A percentile compares a stretch with the other conserved stretches of the same genome.
Conservation (phyloP, 805 yeast genomes). For the Limtongia smithiae region DNA sequence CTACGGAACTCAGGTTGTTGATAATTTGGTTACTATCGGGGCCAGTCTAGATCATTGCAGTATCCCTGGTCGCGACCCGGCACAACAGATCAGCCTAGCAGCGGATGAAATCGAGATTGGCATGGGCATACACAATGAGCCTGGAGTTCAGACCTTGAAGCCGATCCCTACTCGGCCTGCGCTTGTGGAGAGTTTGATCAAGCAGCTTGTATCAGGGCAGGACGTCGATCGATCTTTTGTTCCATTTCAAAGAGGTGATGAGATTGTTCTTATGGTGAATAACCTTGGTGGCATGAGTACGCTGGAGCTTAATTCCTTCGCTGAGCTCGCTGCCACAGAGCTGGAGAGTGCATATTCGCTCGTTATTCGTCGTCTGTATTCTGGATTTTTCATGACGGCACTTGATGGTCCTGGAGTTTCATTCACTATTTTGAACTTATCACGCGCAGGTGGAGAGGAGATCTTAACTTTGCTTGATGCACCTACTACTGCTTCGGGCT, state of each 20-base stretch:
- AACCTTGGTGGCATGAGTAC: slow-evolving; percentile 87
- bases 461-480: slow-evolving; percentile 5
- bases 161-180: slow-evolving; percentile 70
- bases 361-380: too few species aligned
- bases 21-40: slow-evolving; percentile 76
- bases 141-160: slow-evolving; percentile 64
- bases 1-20: slow-evolving; percentile 58
- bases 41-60: slow-evolving; percentile 85
- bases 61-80: slow-evolving; percentile 66
- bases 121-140: slow-evolving; percentile 94
- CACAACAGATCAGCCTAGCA: slow-evolving; percentile 43
- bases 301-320: slow-evolving; percentile 59
- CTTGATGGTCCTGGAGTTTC: slow-evolving; percentile 7
- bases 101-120: slow-evolving; percentile 78
- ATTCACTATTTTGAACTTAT: not conserved
- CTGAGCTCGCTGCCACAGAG: slow-evolving; percentile 42
- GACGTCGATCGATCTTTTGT: slow-evolving; percentile 83
- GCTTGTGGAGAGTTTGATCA: slow-evolving; percentile 54
- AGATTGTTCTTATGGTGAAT: slow-evolving; percentile 68
- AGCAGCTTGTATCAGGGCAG: slow-evolving; percentile 54
- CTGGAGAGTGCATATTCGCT: slow-evolving; percentile 35
- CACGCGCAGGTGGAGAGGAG: not conserved
- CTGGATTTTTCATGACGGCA: too few species aligned
- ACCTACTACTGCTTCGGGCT: slow-evolving; percentile 8
- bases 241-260: slow-evolving; percentile 57